Evolutionary conservation across 148 eudicot species (phyloP), one percentile per base, ranked within the genome.

Genomic region (Pharnaceum exiguum): DNA sequence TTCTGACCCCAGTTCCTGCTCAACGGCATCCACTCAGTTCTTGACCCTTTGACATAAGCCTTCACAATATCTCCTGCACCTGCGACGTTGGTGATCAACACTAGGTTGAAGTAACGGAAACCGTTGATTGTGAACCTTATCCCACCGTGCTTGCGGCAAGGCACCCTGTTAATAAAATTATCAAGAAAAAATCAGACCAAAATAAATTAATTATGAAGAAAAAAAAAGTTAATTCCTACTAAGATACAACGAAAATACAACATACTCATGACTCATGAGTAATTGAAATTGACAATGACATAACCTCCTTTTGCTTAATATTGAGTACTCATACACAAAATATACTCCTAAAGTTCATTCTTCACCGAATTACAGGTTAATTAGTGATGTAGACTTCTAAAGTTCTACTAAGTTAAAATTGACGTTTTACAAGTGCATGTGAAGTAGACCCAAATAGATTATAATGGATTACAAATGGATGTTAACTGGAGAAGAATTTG

Each of bases 1-100:
- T 88, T 88, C 38, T 88, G 96, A 5, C 96, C 96, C 96, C 96
- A 88, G 69, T 82, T 88, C 0, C 96, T 66, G 65, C 89, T 84
- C 86, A 88, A 69, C 51, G 63, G 63, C 74, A 80, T 84, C 96
- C 96, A 88, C 3, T 61, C 70, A 1, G 96, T 79, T 35, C 66
- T 70, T 3, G 89, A 59, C 0, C 91, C 96, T 54, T 84, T 88
- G 2, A 88, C 68, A 36, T 80, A 68, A 0, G 70, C 84, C 46
- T 62, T 76, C 33, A 69, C 70, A 7, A 88, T 62, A 29, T 88
- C 89, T 15, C 96, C 96, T 9, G 96, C 91, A n/a, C 96, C 96
- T 0, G 96, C 96, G 5, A 88, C 96, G 57, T 88, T 88, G 70
- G 65, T 75, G 77, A 88, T 63, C 49, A 88, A 38, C 2, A 88